Percentiles rank a stretch among this genome's conserved stretches.
Conservation (phyloP, 495 filamentous ascomycete species). For the Aspergillus homomorphus region DNA sequence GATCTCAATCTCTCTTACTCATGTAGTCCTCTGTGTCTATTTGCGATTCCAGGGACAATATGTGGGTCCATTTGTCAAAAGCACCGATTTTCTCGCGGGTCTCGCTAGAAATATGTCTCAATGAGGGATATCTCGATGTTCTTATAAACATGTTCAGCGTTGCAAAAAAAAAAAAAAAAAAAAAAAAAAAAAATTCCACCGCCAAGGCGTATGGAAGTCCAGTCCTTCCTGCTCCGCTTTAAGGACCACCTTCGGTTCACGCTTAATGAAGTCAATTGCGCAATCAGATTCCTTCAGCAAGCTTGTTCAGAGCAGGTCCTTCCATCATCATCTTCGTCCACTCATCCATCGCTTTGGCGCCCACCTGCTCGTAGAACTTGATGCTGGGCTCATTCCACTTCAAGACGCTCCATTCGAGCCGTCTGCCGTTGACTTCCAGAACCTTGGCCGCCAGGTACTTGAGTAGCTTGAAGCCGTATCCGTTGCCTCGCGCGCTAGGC, state of each 20-base stretch:
- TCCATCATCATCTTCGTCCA: constrained; percentile 93
- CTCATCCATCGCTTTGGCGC: constrained; percentile 76
- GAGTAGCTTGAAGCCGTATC: constrained; percentile 76
- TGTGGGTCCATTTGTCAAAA: too few relatives aligned
- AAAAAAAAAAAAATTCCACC: too few relatives aligned
- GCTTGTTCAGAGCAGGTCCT: constrained; percentile 60
- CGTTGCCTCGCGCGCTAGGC: constrained; percentile 62
- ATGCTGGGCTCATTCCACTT: constrained; percentile 89
- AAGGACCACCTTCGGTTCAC: neutral
- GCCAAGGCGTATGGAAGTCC: too few relatives aligned
- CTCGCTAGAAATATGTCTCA: too few relatives aligned
- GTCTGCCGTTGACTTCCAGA: constrained; percentile 59
- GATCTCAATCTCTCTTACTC: neutral
- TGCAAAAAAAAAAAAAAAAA: too few relatives aligned
- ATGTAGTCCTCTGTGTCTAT: neutral
- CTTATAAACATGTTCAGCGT: too few relatives aligned
- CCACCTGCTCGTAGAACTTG: constrained; percentile 76
- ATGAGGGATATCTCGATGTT: too few relatives aligned
- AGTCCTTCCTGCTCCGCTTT: too few relatives aligned
- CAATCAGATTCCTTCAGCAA: constrained; percentile 40
- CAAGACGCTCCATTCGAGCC: constrained; percentile 91
- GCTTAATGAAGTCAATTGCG: neutral
- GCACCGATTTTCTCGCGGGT: too few relatives aligned
- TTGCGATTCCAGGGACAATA: neutral
- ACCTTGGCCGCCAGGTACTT: constrained; percentile 75